phyloP scores from a whole-genome alignment of 371 early-diverging fungal species.

The Gilbertella persicaria region DNA sequence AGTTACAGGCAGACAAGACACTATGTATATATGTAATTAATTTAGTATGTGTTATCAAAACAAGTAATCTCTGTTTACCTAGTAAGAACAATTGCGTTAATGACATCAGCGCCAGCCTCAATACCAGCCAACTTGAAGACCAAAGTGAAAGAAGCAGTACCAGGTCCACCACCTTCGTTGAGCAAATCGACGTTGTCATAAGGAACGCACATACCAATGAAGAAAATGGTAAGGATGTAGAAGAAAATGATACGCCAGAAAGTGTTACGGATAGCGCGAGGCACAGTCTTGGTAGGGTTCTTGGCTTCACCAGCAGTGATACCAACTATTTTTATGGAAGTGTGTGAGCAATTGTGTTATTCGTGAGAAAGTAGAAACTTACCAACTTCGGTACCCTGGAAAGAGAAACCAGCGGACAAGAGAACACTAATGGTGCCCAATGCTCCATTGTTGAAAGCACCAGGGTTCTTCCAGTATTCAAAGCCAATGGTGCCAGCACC shows the following conservation, averaged over 20 bases:
- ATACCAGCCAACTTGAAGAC: slow-evolving; percentile 69
- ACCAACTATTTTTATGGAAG: no score
- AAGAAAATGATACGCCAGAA: slow-evolving; percentile 77
- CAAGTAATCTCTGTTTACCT: no score
- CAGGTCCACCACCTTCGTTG: slow-evolving; percentile 41
- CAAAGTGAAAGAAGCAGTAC: slow-evolving; percentile 70
- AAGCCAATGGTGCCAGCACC: slow-evolving; percentile 62
- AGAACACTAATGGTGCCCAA: slow-evolving; percentile 71
- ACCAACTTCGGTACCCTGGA: slow-evolving; percentile 81
- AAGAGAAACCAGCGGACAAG: slow-evolving; percentile 78
- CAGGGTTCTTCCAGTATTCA: slow-evolving; percentile 69
- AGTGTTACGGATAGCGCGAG: slow-evolving; percentile 69
- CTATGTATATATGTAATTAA: slow-evolving; percentile 20
- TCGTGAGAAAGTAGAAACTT: slow-evolving; percentile 16
- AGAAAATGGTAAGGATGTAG: slow-evolving; percentile 64
- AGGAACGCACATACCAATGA: slow-evolving; percentile 72
- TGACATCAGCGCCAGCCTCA: slow-evolving; percentile 60
- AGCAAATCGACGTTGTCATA: slow-evolving; percentile 52
- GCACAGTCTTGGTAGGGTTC: slow-evolving; percentile 72
- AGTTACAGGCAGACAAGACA: slow-evolving; percentile 73
- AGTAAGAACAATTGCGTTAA: slow-evolving; percentile 71
- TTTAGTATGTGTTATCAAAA: background rate
- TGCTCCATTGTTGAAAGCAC: slow-evolving; percentile 78
- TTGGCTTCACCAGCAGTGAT: slow-evolving; percentile 75
- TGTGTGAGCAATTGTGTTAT: no score